Evolutionary conservation across 2,329 filamentous ascomycete species (phyloP), one percentile per base, ranked within the genome.

Genomic region (Alternaria gaisen): DNA sequence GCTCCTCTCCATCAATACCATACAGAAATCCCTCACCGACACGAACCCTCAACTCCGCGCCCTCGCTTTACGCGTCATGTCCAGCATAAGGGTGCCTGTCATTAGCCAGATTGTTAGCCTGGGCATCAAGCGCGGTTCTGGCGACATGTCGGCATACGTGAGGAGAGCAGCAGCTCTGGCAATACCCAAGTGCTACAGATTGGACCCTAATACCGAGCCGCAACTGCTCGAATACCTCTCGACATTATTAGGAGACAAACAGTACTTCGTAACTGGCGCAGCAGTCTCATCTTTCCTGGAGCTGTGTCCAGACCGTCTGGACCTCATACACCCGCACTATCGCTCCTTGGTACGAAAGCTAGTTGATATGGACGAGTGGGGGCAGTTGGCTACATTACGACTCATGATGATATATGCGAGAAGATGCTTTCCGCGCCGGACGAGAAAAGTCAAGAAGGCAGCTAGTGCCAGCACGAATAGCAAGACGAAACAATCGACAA

Each of bases 281-380:
- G 95, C 95, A 0, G 93, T 98, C 4, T 88, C 90, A 38, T 92
- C 95, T 0, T 97, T 96, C 72, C 80, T 96, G 77, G 93, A 97
- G 66, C 84, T 98, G 28, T 98, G 94, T 68, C 94, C 95, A 0
- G 90, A 96, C 16, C 85, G 91, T 55, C 85, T 97, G 65, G 94
- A 97, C 75, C 82, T 99, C 61, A 89, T 99, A 68, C 95, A 99
- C 79, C 89, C 91, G 67, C 91, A 97, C 75, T 99, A 98, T 80
- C 88, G 92, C 52, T 85, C 87, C 36, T 82, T 99, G 64, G 89
- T 97, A 64, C 92, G 89, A 77, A 97, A 97, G 82, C 82, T 98
- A 53, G 93, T 97, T 24, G 95, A 99, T 76, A 99, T 99, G 95
- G 95, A 99, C 74, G 95, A 99, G 80, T 99, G 95, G 95, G 91